phyloP scores from a whole-genome alignment of 129 eudicot genomes.

The Erigeron canadensis region DNA sequence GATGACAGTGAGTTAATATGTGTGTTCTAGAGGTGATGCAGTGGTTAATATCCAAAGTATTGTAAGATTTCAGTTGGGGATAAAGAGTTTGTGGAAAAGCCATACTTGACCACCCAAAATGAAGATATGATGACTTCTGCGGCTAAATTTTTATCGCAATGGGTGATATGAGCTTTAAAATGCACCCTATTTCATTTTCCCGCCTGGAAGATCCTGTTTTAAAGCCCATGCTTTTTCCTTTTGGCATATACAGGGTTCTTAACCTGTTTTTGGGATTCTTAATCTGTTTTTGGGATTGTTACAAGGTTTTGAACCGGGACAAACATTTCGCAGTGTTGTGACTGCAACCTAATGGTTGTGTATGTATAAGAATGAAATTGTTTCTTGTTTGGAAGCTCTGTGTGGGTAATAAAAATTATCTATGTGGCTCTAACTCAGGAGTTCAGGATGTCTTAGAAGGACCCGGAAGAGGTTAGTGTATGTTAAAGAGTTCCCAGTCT shows the following conservation, averaged over 20 bases:
- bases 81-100: conserved; percentile 1
- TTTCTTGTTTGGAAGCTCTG: neutral
- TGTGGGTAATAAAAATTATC: neutral
- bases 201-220: neutral
- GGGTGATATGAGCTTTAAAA: conserved; percentile 12
- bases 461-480: neutral
- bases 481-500: neutral
- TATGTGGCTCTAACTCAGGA: neutral
- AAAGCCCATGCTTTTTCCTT: neutral
- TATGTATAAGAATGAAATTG: neutral
- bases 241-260: neutral
- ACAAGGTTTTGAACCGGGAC: neutral
- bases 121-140: neutral
- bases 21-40: neutral
- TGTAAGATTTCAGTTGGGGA: neutral
- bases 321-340: neutral
- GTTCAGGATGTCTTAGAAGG: neutral
- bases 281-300: neutral
- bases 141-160: neutral
- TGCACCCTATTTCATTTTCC: neutral
- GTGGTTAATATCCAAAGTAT: neutral
- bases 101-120: neutral
- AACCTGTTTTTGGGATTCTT: neutral
- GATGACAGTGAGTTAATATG: neutral
- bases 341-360: neutral